Evolutionary conservation across 768 basidiomycete genomes (phyloP).

Genomic region (Lentinula sp.): DNA sequence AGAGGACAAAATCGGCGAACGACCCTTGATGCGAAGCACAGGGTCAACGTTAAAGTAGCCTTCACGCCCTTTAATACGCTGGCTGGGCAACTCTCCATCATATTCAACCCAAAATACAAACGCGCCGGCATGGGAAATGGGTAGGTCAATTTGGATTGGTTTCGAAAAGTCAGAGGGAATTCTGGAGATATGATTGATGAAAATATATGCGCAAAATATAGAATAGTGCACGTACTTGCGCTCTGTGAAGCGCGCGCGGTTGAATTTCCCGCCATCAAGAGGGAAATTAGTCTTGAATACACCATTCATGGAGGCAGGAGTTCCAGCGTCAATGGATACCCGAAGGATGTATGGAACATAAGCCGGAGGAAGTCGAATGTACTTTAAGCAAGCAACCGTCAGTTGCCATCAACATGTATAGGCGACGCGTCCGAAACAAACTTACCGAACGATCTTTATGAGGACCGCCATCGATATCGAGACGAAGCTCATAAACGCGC

Average conservation of each 20-base stretch:
- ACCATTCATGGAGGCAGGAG: slow-evolving; percentile 84
- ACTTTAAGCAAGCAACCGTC: slow-evolving; percentile 40
- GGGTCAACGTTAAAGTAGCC: slow-evolving; percentile 98
- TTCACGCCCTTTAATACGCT: slow-evolving; percentile 74
- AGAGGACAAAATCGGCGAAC: slow-evolving; percentile 65
- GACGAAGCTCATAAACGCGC: slow-evolving; percentile 77
- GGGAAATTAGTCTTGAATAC: slow-evolving; percentile 97
- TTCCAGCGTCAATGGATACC: slow-evolving; percentile 88
- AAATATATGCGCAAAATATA: slow-evolving; percentile 13
- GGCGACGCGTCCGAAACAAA: slow-evolving; percentile 10
- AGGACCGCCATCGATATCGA: slow-evolving; percentile 91
- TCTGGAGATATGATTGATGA: slow-evolving; percentile 30
- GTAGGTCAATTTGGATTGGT: slow-evolving; percentile 89
- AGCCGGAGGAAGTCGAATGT: slow-evolving; percentile 93
- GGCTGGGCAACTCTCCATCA: slow-evolving; percentile 50
- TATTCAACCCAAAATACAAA: slow-evolving; percentile 96
- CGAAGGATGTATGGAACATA: slow-evolving; percentile 84
- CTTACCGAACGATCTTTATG: slow-evolving; percentile 77
- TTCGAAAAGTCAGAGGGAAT: slow-evolving; percentile 84
- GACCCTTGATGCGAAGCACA: slow-evolving; percentile 66
- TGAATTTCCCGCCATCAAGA: slow-evolving; percentile 83
- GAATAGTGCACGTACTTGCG: slow-evolving; percentile 52
- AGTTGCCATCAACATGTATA: slow-evolving; percentile 8
- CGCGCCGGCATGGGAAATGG: slow-evolving; percentile 94
- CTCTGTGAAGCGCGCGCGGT: slow-evolving; percentile 66